Conservation (phyloP, 176 grass and related monocot genomes). For the Puccinellia tenuiflora region DNA sequence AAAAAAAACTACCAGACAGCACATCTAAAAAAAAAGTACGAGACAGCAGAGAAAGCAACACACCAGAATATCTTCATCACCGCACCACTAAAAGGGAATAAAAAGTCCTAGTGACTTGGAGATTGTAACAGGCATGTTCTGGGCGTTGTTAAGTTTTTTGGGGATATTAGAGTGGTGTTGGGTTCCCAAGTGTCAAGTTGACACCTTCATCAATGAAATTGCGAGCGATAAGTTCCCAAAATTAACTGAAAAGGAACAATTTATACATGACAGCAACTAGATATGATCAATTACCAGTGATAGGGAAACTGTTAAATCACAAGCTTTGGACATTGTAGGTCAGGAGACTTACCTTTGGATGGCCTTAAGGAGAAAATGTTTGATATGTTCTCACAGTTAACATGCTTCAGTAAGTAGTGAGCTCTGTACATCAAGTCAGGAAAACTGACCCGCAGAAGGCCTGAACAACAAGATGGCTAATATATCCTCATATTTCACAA, state of each 20-base stretch:
- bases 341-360: neutral
- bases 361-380: neutral
- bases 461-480: neutral
- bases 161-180: neutral
- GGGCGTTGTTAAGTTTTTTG: neutral
- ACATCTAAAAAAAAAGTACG: too few relatives aligned
- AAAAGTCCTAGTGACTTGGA: neutral
- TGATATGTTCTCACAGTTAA: neutral
- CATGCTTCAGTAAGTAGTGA: neutral
- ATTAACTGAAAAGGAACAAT: neutral
- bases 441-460: neutral
- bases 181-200: neutral
- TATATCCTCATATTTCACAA: neutral
- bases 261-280: neutral
- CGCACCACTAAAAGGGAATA: neutral
- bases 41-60: neutral
- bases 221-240: neutral
- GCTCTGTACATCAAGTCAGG: neutral
- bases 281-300: neutral
- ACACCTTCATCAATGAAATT: neutral
- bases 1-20: too few relatives aligned
- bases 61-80: neutral
- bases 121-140: neutral
- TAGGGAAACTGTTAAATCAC: neutral
- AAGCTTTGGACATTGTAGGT: neutral